A percentile compares a stretch with the other conserved stretches of the same genome.
These are phyloP conservation scores for Candida sphagnicola DNA, from an alignment of 805 yeast species.

Conservation along the genomic window DNA sequence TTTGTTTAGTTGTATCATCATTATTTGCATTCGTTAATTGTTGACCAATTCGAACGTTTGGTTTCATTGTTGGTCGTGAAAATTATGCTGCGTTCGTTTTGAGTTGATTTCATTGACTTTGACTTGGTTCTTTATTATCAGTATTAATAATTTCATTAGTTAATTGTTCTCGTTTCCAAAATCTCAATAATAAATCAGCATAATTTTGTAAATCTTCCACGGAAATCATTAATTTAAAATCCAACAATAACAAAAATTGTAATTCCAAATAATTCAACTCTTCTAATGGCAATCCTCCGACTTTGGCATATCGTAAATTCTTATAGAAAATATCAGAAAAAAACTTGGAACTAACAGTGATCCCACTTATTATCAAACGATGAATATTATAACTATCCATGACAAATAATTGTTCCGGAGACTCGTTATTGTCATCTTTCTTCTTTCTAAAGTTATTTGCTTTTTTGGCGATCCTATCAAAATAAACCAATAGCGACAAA, in stretches of 20 bases:
- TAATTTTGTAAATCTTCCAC: constrained; percentile 88
- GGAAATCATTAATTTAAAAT: constrained; percentile 82
- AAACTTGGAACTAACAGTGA: constrained; percentile 93
- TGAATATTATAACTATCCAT: constrained; percentile 97
- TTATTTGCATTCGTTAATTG: no score
- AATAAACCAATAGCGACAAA: constrained; percentile 82
- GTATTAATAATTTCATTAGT: constrained; percentile 33
- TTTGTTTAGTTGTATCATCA: no score
- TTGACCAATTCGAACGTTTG: no score
- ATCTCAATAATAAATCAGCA: constrained; percentile 79
- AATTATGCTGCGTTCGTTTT: no score
- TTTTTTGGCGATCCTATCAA: constrained; percentile 87
- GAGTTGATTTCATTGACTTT: not conserved
- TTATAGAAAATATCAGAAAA: constrained; percentile 93
- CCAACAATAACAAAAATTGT: constrained; percentile 79
- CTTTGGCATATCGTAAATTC: constrained; percentile 90
- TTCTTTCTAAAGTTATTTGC: constrained; percentile 48
- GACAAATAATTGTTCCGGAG: constrained; percentile 65
- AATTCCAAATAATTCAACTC: constrained; percentile 91
- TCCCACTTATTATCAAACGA: constrained; percentile 87
- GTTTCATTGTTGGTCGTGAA: no score
- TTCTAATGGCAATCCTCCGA: constrained; percentile 90
- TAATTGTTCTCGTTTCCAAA: constrained; percentile 72
- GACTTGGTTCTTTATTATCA: constrained; percentile 3
- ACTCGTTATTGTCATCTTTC: constrained; percentile 13